These are phyloP conservation scores for Solanum tarijense DNA, from an alignment of 257 asterid genomes.

Conservation along the genomic window DNA sequence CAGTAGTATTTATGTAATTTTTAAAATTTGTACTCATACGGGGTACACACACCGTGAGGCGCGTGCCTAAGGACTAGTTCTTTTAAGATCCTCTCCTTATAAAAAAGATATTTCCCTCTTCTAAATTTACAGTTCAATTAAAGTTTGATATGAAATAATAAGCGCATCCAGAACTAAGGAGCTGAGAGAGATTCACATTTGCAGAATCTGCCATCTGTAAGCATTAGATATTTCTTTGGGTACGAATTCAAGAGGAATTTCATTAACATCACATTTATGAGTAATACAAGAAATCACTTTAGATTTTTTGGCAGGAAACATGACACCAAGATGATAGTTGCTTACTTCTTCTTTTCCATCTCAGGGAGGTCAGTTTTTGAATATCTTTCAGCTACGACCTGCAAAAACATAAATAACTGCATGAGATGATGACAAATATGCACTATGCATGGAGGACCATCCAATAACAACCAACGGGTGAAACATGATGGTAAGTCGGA, in stretches of 20 bases:
- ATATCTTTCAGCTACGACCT: conserved; percentile 88
- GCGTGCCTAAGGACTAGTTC: background rate
- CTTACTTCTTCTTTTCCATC: conserved; percentile 93
- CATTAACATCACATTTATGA: background rate
- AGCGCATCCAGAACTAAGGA: background rate
- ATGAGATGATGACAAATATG: background rate
- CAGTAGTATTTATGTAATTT: background rate
- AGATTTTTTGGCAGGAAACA: background rate
- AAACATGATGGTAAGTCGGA: background rate
- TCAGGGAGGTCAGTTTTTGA: conserved; percentile 82
- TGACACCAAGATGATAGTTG: background rate
- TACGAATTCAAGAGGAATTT: background rate
- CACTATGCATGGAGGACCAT: background rate
- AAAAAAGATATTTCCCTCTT: background rate
- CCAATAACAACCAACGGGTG: conserved; percentile 2
- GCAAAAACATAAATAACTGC: conserved; percentile 8
- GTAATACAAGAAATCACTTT: background rate
- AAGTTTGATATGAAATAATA: background rate
- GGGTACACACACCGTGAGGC: background rate
- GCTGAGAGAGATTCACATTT: background rate
- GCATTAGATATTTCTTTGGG: background rate
- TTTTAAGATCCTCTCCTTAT: background rate
- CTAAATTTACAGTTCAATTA: background rate
- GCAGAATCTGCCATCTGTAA: background rate
- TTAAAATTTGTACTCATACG: background rate